Conservation (phyloP, 2,329 filamentous ascomycete species). For the Scedosporium aurantiacum region DNA sequence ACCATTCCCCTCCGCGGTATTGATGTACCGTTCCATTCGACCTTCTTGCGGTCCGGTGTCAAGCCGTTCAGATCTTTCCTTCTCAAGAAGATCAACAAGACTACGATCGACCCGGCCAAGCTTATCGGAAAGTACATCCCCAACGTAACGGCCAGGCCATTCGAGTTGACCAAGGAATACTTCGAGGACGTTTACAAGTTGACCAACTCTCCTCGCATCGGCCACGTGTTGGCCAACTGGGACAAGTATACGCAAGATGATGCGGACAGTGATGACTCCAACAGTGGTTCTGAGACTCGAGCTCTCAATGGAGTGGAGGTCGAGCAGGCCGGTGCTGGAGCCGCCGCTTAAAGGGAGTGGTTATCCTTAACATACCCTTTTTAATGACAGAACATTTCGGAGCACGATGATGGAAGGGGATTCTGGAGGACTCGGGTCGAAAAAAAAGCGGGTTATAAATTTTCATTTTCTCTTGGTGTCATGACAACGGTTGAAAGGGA, state of each 20-base stretch:
- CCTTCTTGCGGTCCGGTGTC: conserved; percentile 92
- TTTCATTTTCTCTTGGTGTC: too few relatives aligned
- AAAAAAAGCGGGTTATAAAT: not conserved
- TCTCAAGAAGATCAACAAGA: conserved; percentile 99
- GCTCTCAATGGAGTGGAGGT: conserved; percentile 5
- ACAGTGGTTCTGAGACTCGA: conserved; percentile 5
- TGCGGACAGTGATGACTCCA: conserved; percentile 15
- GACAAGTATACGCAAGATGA: conserved; percentile 55
- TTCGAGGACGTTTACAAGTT: conserved; percentile 97
- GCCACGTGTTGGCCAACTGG: conserved; percentile 76
- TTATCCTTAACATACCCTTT: too few relatives aligned
- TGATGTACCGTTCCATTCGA: conserved; percentile 98
- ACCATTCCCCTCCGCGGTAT: conserved; percentile 96
- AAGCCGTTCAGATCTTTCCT: conserved; percentile 98
- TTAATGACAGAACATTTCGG: too few relatives aligned
- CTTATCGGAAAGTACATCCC: conserved; percentile 97
- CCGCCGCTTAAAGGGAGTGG: conserved; percentile 4
- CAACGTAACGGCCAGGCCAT: conserved; percentile 93
- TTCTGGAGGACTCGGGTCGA: not conserved
- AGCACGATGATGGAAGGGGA: not conserved
- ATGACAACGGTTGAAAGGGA: not conserved
- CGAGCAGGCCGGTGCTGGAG: conserved; percentile 5
- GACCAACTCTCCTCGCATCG: conserved; percentile 74
- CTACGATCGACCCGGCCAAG: conserved; percentile 93
- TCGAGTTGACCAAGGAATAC: conserved; percentile 94